Evolutionary conservation across 768 basidiomycete species (phyloP), one percentile per base, ranked within the genome.

Genomic region (Rhizopogon vesiculosus): DNA sequence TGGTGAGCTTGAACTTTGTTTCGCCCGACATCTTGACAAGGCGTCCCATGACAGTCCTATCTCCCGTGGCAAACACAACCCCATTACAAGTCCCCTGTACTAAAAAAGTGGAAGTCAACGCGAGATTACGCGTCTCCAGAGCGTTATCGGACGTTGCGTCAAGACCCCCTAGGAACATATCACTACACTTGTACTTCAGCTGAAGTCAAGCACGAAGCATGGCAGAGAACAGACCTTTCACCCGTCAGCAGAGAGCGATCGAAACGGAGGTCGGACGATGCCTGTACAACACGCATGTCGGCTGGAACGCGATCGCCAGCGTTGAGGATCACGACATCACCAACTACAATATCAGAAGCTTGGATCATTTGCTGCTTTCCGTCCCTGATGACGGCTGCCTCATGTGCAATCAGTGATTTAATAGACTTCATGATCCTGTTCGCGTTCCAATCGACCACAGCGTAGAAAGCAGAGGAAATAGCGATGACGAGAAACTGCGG

Each of bases 221-320:
- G 25, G 4, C 4, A 74, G n/a, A 59, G 62, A 13, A 69, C 57
- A 57, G 70, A 69, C 59, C 79, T 79, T 68, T 84, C 83, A 15
- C 83, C 83, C 5, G 86, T 88, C n/a, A 88, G 73, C 40, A 87
- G 76, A 33, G 82, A 79, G 31, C 84, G 73, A 60, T 87, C 86
- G 45, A 86, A 81, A 54, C 76, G 76, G 40, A 86, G 67, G 62
- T 87, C 86, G 3, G 77, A 69, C 19, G 78, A 80, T 22, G 76
- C 77, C 4, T 82, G 73, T 38, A 87, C 76, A n/a, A 90, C 71
- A 48, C 83, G 78, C 15, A 89, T 56, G 62, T 90, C 88, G 4
- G 87, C 87, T 0, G 88, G 88, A 2, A 89, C 78, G 15, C 86
- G 83, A 62, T 84, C 82, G 25, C 88, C 88, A 54, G 87, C 78